These are phyloP conservation scores for Thelephora ganbajun DNA, from an alignment of 768 basidiomycete genomes.

Conservation along the genomic window DNA sequence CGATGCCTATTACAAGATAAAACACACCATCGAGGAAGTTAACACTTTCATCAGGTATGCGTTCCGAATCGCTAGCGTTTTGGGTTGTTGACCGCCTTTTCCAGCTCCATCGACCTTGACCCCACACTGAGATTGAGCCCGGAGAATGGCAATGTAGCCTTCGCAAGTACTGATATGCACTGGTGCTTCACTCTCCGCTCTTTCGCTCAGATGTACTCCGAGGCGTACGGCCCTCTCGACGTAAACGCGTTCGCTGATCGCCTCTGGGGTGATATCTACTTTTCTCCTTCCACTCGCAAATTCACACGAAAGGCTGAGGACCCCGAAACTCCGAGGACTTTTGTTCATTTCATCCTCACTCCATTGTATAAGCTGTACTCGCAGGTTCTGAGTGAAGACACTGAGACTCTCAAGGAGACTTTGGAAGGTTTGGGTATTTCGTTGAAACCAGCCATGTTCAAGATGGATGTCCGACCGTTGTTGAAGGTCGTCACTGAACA, in stretches of 20 bases:
- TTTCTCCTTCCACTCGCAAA: conserved; percentile 69
- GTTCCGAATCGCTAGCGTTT: neutral
- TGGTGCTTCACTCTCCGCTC: conserved; percentile 95
- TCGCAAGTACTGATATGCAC: conserved; percentile 92
- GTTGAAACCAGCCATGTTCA: conserved; percentile 88
- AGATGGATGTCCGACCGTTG: conserved; percentile 95
- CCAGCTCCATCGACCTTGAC: conserved; percentile 73
- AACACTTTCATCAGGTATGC: conserved; percentile 87
- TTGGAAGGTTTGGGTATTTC: conserved; percentile 65
- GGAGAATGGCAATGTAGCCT: conserved; percentile 92
- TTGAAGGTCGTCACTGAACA: conserved; percentile 89
- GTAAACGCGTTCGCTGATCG: conserved; percentile 54
- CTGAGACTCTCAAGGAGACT: conserved; percentile 74
- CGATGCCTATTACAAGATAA: conserved; percentile 98
- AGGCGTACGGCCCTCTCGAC: conserved; percentile 56
- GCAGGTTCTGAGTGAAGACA: conserved; percentile 87
- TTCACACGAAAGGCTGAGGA: conserved; percentile 80
- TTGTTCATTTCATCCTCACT: conserved; percentile 92
- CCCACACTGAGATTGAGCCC: conserved; percentile 83
- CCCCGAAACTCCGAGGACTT: conserved; percentile 67
- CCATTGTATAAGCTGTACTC: conserved; percentile 97
- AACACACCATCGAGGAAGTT: conserved; percentile 96
- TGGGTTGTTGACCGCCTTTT: neutral
- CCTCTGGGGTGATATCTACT: conserved; percentile 98
- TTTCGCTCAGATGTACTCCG: conserved; percentile 93